Evolutionary conservation across 2,329 filamentous ascomycete species (phyloP).

Genomic region (Colletotrichum cereale): DNA sequence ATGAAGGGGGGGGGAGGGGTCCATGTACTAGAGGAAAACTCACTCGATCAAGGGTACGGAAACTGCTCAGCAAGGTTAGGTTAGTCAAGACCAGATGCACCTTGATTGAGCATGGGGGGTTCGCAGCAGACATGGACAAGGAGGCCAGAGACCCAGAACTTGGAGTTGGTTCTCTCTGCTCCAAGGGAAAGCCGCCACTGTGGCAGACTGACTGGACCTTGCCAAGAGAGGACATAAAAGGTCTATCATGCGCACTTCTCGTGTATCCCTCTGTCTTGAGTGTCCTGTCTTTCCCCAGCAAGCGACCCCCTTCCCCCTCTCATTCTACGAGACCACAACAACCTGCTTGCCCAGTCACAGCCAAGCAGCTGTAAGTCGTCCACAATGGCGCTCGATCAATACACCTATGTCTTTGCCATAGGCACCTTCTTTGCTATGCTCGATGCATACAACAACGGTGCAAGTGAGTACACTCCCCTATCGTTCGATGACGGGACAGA

Average conservation of each 20-base stretch:
- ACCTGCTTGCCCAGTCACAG: constrained; percentile 29
- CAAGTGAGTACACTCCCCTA: constrained; percentile 70
- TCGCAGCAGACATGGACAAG: background rate
- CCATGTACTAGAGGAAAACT: background rate
- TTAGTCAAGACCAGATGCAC: background rate
- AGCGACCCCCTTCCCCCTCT: constrained; percentile 12
- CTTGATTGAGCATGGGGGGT: background rate
- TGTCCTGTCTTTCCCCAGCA: constrained; percentile 21
- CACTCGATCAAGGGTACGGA: background rate
- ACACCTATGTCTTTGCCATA: constrained; percentile 80
- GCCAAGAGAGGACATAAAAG: constrained; percentile 36
- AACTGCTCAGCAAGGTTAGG: background rate
- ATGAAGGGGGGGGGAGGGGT: background rate
- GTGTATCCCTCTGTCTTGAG: background rate
- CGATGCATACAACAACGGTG: constrained; percentile 84
- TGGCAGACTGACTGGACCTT: background rate
- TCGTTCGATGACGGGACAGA: background rate
- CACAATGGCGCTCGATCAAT: constrained; percentile 71
- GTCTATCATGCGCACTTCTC: constrained; percentile 20
- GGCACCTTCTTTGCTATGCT: constrained; percentile 82
- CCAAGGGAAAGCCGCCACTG: constrained; percentile 1
- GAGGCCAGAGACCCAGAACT: background rate
- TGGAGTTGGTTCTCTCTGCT: constrained; percentile 1
- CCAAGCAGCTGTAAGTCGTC: constrained; percentile 29
- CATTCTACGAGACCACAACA: constrained; percentile 19